Evolutionary conservation across 768 basidiomycete genomes (phyloP).

Genomic region (Naganishia antarctica): DNA sequence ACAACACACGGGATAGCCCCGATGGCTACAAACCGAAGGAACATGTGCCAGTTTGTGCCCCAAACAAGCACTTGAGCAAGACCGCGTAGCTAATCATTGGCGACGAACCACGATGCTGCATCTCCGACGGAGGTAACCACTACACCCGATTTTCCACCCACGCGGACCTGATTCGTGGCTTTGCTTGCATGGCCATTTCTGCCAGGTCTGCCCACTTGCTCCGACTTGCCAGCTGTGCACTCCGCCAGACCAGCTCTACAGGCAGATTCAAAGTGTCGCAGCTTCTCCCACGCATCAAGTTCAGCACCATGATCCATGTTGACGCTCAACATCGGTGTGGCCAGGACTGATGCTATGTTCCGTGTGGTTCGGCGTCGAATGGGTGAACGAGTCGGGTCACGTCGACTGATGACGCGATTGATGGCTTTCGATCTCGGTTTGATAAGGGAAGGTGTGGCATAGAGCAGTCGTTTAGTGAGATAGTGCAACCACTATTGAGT

Average conservation of each 20-base stretch:
- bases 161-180: too few relatives aligned
- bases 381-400: conserved; percentile 12
- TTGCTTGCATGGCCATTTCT: neutral
- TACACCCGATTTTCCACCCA: too few relatives aligned
- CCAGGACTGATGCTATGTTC: neutral
- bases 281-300: conserved; percentile 10
- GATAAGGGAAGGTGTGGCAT: conserved; percentile 20
- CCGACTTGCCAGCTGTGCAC: neutral
- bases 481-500: conserved; percentile 26
- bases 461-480: conserved; percentile 24
- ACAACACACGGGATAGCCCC: too few relatives aligned
- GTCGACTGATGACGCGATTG: conserved; percentile 7
- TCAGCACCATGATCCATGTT: conserved; percentile 1
- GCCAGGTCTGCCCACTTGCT: neutral
- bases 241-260: conserved; percentile 4
- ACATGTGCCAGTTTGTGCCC: too few relatives aligned
- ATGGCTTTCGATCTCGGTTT: conserved; percentile 23
- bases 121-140: too few relatives aligned
- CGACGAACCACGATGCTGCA: too few relatives aligned
- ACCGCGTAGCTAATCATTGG: too few relatives aligned
- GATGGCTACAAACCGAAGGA: too few relatives aligned
- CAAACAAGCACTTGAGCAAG: too few relatives aligned
- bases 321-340: neutral
- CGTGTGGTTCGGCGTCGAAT: conserved; percentile 3
- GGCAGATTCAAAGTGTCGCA: neutral